A percentile compares a stretch with the other conserved stretches of the same genome.
Conservation (phyloP, 371 early-diverging fungal species). For the Syncephalastrum monosporum region DNA sequence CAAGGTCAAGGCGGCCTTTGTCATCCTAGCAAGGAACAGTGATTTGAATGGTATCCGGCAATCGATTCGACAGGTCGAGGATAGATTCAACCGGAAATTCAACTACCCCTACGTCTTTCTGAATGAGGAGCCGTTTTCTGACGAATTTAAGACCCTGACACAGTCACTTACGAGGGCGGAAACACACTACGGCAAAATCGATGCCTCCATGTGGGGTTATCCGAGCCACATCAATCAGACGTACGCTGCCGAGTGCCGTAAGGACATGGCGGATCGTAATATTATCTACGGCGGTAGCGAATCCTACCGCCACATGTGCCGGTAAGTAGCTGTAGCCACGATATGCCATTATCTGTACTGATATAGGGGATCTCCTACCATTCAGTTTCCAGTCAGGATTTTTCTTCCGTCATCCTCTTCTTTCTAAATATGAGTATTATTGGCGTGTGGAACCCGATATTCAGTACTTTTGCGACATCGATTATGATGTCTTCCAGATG, state of each 20-base stretch:
- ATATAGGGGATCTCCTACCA: neutral
- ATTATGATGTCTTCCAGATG: conserved; percentile 87
- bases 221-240: conserved; percentile 79
- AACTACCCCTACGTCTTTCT: conserved; percentile 90
- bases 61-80: conserved; percentile 77
- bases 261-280: conserved; percentile 52
- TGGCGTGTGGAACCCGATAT: conserved; percentile 97
- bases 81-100: conserved; percentile 78
- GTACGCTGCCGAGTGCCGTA: conserved; percentile 58
- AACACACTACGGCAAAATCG: conserved; percentile 46
- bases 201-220: conserved; percentile 75
- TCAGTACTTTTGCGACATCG: conserved; percentile 81
- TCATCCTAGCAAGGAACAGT: conserved; percentile 67
- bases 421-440: conserved; percentile 84
- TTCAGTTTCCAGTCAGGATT: conserved; percentile 84
- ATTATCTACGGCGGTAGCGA: conserved; percentile 85
- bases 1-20: conserved; percentile 60
- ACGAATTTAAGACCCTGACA: conserved; percentile 68
- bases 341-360: neutral
- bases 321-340: conserved; percentile 17
- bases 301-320: conserved; percentile 96
- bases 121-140: conserved; percentile 80
- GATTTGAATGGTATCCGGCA: conserved; percentile 69
- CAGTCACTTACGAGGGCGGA: conserved; percentile 48
- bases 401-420: conserved; percentile 84